phyloP scores from a whole-genome alignment of 495 filamentous ascomycete genomes.

The Bathelium albidoporum region DNA sequence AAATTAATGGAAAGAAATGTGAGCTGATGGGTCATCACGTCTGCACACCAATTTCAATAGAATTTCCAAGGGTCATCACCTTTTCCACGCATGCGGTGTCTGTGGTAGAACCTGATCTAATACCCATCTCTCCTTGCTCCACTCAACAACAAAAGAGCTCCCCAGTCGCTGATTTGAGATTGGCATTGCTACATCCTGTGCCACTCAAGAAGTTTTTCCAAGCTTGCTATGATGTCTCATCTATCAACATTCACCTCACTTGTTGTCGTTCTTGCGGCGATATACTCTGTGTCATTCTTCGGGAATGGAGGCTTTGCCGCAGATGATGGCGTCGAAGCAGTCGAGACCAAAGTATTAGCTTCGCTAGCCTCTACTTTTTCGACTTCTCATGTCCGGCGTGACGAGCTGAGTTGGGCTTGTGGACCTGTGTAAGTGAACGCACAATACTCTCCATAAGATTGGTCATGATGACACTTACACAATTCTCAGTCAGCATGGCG shows the following conservation, averaged over 20 bases:
- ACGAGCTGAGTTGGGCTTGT: not conserved
- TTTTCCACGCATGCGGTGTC: no score
- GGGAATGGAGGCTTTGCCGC: not conserved
- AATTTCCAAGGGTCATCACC: no score
- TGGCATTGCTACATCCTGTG: no score
- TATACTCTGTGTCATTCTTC: not conserved
- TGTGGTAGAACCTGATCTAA: no score
- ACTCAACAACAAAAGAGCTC: no score
- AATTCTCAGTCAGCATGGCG: not conserved
- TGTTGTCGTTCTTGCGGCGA: not conserved
- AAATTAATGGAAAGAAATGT: no score
- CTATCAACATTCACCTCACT: not conserved
- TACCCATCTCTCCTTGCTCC: not conserved
- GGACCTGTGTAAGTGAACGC: not conserved
- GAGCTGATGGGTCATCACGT: no score
- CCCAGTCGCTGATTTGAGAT: no score
- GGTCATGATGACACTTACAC: not conserved
- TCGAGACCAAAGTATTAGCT: not conserved
- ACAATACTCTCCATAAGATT: not conserved
- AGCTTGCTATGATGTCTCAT: not conserved
- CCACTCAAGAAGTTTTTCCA: not conserved
- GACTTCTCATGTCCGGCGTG: not conserved
- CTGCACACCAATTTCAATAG: no score
- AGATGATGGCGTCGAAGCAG: not conserved
- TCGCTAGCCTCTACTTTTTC: not conserved